Conservation (phyloP, 106 monocot genomes). For the Alisma plantagoaquatica region DNA sequence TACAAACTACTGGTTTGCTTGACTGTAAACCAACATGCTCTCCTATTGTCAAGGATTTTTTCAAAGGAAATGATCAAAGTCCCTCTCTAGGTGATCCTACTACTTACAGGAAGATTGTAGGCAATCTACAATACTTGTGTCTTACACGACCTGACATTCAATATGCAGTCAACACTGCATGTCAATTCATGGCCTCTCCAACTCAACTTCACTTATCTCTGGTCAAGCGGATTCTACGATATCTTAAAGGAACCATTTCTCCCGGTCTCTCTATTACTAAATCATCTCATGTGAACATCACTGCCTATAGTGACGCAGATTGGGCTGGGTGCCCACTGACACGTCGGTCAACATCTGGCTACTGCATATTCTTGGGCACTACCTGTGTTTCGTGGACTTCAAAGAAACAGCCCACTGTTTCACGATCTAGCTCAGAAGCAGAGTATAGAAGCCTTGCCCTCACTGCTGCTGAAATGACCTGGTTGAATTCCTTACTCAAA, state of each 20-base stretch:
- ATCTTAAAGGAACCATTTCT: not conserved
- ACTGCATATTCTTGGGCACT: not conserved
- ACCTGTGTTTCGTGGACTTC: not conserved
- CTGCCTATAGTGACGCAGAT: not conserved
- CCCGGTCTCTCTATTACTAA: not conserved
- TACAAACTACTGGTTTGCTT: not conserved
- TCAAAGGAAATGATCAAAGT: not conserved
- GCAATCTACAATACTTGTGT: not conserved
- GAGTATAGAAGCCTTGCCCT: not conserved
- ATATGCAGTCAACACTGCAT: not conserved
- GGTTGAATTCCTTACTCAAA: not conserved
- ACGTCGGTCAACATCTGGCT: not conserved
- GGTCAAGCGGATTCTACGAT: not conserved
- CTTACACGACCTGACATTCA: not conserved
- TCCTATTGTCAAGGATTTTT: not conserved
- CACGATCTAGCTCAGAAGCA: slow-evolving; percentile 1
- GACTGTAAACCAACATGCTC: not conserved
- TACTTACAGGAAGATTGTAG: not conserved
- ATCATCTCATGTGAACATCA: too few relatives aligned
- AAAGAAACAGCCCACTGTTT: slow-evolving; percentile 1
- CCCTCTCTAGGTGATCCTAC: not conserved
- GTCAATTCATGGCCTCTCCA: not conserved
- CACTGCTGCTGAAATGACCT: not conserved
- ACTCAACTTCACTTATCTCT: not conserved
- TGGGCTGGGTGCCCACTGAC: not conserved